Evolutionary conservation across 2,329 filamentous ascomycete species (phyloP), one percentile per base, ranked within the genome.

Genomic region (Apiospora marii): DNA sequence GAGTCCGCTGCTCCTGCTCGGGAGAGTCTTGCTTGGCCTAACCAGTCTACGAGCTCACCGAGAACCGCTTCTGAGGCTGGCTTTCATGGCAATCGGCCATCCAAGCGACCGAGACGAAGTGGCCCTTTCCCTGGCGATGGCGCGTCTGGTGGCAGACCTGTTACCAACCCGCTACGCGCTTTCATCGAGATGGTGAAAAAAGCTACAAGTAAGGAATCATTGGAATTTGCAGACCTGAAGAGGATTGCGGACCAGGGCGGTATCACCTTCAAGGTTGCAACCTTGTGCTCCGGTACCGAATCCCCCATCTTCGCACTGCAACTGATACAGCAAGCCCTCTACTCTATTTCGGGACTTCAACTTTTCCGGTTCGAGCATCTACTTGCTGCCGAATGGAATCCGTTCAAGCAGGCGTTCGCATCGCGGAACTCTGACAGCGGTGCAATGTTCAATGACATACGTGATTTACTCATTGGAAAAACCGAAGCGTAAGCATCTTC

Each of bases 251-350:
- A 76, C n/a, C 72, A 73, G 1, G 80, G 79, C 2, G 78, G 78
- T 3, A 72, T 81, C 12, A 58, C 76, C 16, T 75, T 85, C 68
- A 78, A 79, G n/a, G 79, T 95, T 37, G 92, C 87, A 0, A 96
- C 93, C 0, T 90, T 95, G 84, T 95, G 93, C 79, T 95, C 93
- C 1, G 93, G 93, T 0, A 95, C 93, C 0, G 93, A 96, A 76
- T 90, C 90, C 5, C 93, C 93, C 0, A 82, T 96, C 1, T 84
- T 95, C 1, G 91, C 91, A 0, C 78, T 94, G 19, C 83, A 89
- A 19, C 83, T 91, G 79, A 81, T 94, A 67, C 80, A 82, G 51
- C 83, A 88, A 22, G 82, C 86, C 4, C 75, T 74, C n/a, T 78
- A 70, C 19, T 72, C 73, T 4, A 24, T 7, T 4, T 41, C 1